Evolutionary conservation across 768 basidiomycete genomes (phyloP), one percentile per base, ranked within the genome.

Genomic region (Asterophora lycoperdoides): DNA sequence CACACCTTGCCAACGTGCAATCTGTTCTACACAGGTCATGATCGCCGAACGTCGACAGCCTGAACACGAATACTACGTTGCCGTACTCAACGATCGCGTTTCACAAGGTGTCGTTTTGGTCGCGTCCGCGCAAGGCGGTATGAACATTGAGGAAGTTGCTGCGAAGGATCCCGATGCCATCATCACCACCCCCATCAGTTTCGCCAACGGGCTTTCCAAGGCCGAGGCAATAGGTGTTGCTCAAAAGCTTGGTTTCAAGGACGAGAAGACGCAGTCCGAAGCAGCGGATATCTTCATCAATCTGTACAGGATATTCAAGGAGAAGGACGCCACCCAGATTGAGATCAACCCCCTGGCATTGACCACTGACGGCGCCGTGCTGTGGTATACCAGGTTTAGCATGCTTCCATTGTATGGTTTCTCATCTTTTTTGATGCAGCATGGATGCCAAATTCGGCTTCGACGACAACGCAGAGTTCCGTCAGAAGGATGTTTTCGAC

Each of bases 381-480:
- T 98, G 42, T 98, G 95, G 93, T 92, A 59, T 36, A 51, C 43
- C 8, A 30, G 14, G 18, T 56, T 80, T 23, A 14, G 9, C 17
- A 8, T 37, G 41, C 69, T 28, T 15, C n/a, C 18, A 42, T 30
- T 11, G 34, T 51, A 35, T 15, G 46, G 9, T 19, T 43, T 10
- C 48, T 28, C 26, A 51, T 46, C 50, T 59, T 35, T 59, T 35
- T n/a, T 33, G 36, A 28, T 7, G 20, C 56, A 95, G 94, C 75
- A 98, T 99, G 96, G 96, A 99, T 68, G 96, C 96, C 66, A 99
- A 99, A 69, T 92, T 98, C 53, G 93, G 93, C n/a, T 99, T 99
- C 60, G 96, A 99, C 61, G 96, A 99, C 66, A 98, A 99, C 63
- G 96, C 96, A 32, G 93, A 93, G 63, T 99, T 99, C 81, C 87